Conservation (phyloP, 1,284 basidiomycete species). For the Cryptococcus hybrid region DNA sequence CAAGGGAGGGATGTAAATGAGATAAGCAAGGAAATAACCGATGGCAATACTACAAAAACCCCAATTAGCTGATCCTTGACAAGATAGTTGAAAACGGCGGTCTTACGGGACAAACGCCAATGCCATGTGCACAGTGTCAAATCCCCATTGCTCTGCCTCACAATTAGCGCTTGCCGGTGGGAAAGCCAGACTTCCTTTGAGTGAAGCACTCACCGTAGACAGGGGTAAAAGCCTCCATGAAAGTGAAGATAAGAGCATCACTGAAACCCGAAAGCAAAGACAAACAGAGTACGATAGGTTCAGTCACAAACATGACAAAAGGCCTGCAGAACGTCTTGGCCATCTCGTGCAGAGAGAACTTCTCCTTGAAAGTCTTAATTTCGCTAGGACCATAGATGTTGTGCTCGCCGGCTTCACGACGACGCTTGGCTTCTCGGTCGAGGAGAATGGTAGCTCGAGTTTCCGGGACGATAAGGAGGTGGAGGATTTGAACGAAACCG, state of each 20-base stretch:
- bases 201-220: conserved; percentile 16
- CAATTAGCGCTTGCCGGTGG: too few relatives aligned
- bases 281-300: conserved; percentile 52
- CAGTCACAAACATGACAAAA: conserved; percentile 31
- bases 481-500: conserved; percentile 44
- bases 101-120: conserved; percentile 44
- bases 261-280: conserved; percentile 51
- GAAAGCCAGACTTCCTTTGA: conserved; percentile 10
- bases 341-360: conserved; percentile 46
- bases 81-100: too few relatives aligned
- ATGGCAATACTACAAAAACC: conserved; percentile 33
- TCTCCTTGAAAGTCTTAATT: conserved; percentile 32
- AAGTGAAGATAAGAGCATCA: conserved; percentile 50
- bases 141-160: conserved; percentile 44
- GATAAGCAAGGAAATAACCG: conserved; percentile 49
- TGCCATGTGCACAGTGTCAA: conserved; percentile 40
- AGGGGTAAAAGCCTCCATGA: conserved; percentile 48
- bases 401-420: conserved; percentile 37
- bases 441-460: conserved; percentile 48
- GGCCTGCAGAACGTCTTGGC: conserved; percentile 45
- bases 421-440: conserved; percentile 47
- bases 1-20: conserved; percentile 46
- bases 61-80: too few relatives aligned
- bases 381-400: conserved; percentile 51
- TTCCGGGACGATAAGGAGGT: conserved; percentile 51